Base-by-base conservation (phyloP, 129 eudicot species). In the Rutidosis leptorrhynchoides region DNA sequence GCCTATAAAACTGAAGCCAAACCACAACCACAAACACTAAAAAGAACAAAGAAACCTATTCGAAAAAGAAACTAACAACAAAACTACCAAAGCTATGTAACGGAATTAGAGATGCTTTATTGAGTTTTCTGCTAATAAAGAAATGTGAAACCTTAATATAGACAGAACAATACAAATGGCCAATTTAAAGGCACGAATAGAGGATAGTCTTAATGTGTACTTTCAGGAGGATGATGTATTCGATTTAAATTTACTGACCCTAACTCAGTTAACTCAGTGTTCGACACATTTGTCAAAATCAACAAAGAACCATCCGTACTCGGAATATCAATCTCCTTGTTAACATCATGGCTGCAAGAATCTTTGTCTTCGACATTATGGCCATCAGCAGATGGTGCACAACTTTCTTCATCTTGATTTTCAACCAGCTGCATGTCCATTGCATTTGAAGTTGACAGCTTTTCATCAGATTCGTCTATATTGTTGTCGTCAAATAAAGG, bases 141-240 rank as follows among this genome's bases (percentile, higher is more conserved):
- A 80, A 69, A 77, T 64, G 67, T 73, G 46, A 69, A 76, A 75
- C 29, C 25, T 53, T 51, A 40, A 55, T 25, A 82, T 68, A 77
- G 67, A 79, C 66, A 81, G 79, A 68, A 77, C 32, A 29, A 48
- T 15, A 53, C 46, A 54, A 42, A 69, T 25, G n/a, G 68, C 42
- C 61, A 62, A 32, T 32, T 61, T 29, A 12, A 30, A 49, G 53
- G 77, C 70, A 72, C 48, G 8, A 45, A 65, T 32, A 48, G 33
- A 58, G 65, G 72, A 70, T 73, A 75, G 90, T 87, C 81, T 90
- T 84, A 87, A 84, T 82, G 95, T 86, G 95, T 90, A 84, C 87
- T 90, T 84, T 84, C 95, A 84, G 86, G 90, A 72, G 95, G 82
- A 81, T 79, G 19, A 82, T 87, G 97, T 85, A 91, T 85, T 90